These are phyloP conservation scores for Aureobasidium mangrovei DNA, from an alignment of 2,329 filamentous ascomycete genomes.

Conservation along the genomic window DNA sequence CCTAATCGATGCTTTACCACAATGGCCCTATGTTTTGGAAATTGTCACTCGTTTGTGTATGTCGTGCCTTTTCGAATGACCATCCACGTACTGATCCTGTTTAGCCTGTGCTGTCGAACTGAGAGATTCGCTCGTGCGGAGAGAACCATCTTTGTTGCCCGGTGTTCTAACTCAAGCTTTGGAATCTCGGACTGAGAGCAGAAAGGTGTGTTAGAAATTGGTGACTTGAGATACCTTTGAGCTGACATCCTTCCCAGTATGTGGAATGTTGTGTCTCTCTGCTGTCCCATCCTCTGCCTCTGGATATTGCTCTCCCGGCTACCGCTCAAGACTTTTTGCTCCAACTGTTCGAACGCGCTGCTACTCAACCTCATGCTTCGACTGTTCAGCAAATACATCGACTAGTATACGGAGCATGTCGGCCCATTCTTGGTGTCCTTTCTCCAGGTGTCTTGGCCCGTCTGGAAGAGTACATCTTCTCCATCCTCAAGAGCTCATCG, in stretches of 20 bases:
- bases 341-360: constrained; percentile 24
- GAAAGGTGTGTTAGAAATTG: neutral
- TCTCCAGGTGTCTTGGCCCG: constrained; percentile 20
- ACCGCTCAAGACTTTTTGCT: constrained; percentile 27
- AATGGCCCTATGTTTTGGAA: constrained; percentile 42
- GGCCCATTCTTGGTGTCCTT: constrained; percentile 23
- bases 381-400: constrained; percentile 26
- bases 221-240: neutral
- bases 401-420: constrained; percentile 26
- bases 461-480: constrained; percentile 26
- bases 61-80: neutral
- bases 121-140: constrained; percentile 25
- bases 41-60: constrained; percentile 44
- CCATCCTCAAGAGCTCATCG: constrained; percentile 23
- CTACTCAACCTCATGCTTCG: constrained; percentile 19
- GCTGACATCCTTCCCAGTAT: constrained; percentile 18
- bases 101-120: constrained; percentile 17
- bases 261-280: constrained; percentile 21
- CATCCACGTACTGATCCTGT: neutral
- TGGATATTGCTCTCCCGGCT: constrained; percentile 23
- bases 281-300: constrained; percentile 24
- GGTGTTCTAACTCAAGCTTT: constrained; percentile 23
- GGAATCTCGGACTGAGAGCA: constrained; percentile 6
- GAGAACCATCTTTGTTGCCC: constrained; percentile 25
- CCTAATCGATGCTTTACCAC: constrained; percentile 42